Conservation (phyloP, 495 filamentous ascomycete genomes). For the Sporormia fimetaria region DNA sequence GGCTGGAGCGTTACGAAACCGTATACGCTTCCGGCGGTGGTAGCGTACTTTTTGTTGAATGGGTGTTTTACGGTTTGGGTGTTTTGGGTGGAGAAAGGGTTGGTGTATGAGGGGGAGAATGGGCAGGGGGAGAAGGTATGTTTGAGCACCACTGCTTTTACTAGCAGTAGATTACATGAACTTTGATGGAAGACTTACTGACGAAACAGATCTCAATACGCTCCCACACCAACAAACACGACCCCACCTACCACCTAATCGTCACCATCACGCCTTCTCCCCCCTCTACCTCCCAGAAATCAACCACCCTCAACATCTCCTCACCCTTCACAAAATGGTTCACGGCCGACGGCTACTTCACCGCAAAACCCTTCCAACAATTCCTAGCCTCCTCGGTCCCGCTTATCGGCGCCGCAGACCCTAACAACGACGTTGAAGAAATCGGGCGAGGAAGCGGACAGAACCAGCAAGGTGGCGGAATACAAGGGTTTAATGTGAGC, state of each 20-base stretch:
- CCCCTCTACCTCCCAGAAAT: slow-evolving; percentile 31
- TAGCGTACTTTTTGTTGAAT: slow-evolving; percentile 71
- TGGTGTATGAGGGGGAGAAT: slow-evolving; percentile 65
- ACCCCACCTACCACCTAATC: slow-evolving; percentile 63
- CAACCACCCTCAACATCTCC: slow-evolving; percentile 42
- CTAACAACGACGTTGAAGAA: slow-evolving; percentile 38
- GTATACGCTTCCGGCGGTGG: slow-evolving; percentile 64
- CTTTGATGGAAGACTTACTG: slow-evolving; percentile 35
- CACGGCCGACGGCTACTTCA: slow-evolving; percentile 66
- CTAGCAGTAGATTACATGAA: slow-evolving; percentile 12
- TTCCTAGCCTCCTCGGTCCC: slow-evolving; percentile 63
- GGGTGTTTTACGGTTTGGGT: slow-evolving; percentile 74
- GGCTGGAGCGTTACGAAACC: slow-evolving; percentile 76
- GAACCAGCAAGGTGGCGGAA: slow-evolving; percentile 8
- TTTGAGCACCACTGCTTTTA: not conserved
- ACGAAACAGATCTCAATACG: slow-evolving; percentile 40
- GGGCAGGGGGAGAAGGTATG: slow-evolving; percentile 38
- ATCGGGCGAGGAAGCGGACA: slow-evolving; percentile 27
- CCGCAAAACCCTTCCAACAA: slow-evolving; percentile 70
- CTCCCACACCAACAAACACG: slow-evolving; percentile 61
- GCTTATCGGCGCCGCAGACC: slow-evolving; percentile 56
- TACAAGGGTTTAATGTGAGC: slow-evolving; percentile 4
- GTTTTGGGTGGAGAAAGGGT: slow-evolving; percentile 68
- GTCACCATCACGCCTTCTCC: slow-evolving; percentile 40
- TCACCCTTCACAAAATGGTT: slow-evolving; percentile 81